Conservation (phyloP, 768 basidiomycete species). For the Mycena epipterygia region DNA sequence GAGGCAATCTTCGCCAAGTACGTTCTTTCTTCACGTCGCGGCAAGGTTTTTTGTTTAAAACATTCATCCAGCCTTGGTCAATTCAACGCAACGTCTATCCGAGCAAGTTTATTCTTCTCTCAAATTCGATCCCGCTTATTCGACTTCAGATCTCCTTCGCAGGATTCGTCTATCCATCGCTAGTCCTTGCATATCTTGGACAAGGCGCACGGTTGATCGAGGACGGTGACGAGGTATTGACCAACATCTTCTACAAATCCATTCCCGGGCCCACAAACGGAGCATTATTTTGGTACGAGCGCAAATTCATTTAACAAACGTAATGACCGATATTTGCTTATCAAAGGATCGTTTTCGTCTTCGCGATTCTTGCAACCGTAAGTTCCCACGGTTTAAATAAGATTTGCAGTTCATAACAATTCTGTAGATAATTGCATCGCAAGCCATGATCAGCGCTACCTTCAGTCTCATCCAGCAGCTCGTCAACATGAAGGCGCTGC, state of each 20-base stretch:
- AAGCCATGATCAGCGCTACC: slow-evolving; percentile 78
- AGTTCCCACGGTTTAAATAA: slow-evolving; percentile 33
- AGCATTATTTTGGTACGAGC: slow-evolving; percentile 67
- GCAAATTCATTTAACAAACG: neutral
- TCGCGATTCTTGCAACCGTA: slow-evolving; percentile 76
- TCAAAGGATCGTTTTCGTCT: slow-evolving; percentile 71
- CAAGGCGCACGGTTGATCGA: slow-evolving; percentile 75
- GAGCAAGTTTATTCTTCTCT: slow-evolving; percentile 47
- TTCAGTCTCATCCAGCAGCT: slow-evolving; percentile 76
- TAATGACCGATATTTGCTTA: neutral
- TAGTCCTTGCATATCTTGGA: slow-evolving; percentile 77
- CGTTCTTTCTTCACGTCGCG: slow-evolving; percentile 32
- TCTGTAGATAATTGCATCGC: slow-evolving; percentile 68
- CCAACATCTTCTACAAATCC: slow-evolving; percentile 72
- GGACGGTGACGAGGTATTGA: slow-evolving; percentile 62
- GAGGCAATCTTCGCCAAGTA: slow-evolving; percentile 80
- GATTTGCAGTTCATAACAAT: neutral
- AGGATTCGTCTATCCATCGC: slow-evolving; percentile 67
- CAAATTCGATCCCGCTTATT: neutral
- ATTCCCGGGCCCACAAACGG: slow-evolving; percentile 72
- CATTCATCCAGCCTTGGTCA: slow-evolving; percentile 66
- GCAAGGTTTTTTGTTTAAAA: neutral
- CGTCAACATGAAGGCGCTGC: slow-evolving; percentile 71
- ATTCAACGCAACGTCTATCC: slow-evolving; percentile 73
- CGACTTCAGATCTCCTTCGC: slow-evolving; percentile 62